Evolutionary conservation across 805 yeast genomes (phyloP), one percentile per base, ranked within the genome.

Genomic region (Pichia californica): DNA sequence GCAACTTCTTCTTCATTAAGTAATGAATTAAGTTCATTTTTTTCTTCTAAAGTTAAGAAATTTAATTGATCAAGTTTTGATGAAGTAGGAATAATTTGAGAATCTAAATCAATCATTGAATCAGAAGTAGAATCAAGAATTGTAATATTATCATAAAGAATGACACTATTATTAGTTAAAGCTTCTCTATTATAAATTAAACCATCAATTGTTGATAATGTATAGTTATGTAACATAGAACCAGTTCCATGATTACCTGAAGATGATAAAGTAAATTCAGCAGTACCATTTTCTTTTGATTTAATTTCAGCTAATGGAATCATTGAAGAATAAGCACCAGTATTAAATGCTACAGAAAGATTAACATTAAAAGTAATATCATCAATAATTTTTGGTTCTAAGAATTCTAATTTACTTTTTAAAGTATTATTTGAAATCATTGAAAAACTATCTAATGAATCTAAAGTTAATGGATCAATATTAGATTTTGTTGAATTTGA

Each of bases 241-340:
- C 77, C 79, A n/a, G 51, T 48, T 1, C 79, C 80, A 47, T 63
- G 58, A 49, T 74, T 73, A 3, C 77, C 77, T 9, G 45, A 35
- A n/a, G 71, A 70, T 7, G 73, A 60, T 3, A 73, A 35, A 1
- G 69, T 64, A 50, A 59, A 73, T 8, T 48, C 48, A 0, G 80
- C 71, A 2, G 72, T 63, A 19, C 79, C 81, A 36, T 67, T 65
- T 49, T 74, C 77, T 20, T 49, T 47, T 8, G 60, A 55, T 23
- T 50, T 43, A 21, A 64, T 48, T 10, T 58, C 48, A 43, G 66
- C 41, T 5, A 60, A 43, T 30, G 38, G 38, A n/a, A 29, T 13
- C 7, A 31, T 18, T 5, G 31, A 34, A 18, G 37, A 18, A 33
- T 44, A 44, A 4, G 38, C 44, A 27, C 41, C 44, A 11, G 47